phyloP scores from a whole-genome alignment of 148 eudicot species.

The Amaranthus hypochondriacus region DNA sequence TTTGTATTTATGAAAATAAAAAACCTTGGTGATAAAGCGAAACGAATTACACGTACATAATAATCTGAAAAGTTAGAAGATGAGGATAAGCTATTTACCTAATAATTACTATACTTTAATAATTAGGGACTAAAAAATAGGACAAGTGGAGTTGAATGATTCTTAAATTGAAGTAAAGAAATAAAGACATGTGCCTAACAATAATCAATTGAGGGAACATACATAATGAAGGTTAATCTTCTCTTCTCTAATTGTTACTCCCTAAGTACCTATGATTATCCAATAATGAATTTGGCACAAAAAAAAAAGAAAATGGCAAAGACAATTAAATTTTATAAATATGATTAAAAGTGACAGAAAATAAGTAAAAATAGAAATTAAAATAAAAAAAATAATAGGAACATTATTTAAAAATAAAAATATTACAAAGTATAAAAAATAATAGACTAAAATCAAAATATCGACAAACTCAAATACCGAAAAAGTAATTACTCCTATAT shows the following conservation, averaged over 20 bases:
- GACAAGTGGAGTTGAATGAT: not conserved
- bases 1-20: not conserved
- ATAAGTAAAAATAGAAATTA: no score
- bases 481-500: not conserved
- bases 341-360: no score
- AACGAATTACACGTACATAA: not conserved
- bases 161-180: not conserved
- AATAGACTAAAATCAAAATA: no score
- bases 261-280: not conserved
- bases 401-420: no score
- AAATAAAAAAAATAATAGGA: no score
- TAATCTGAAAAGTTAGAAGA: not conserved
- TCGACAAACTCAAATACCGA: no score
- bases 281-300: no score
- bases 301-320: no score
- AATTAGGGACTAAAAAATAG: not conserved
- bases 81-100: conserved; percentile 5
- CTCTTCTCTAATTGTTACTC: not conserved
- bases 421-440: no score
- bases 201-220: not conserved
- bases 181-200: conserved; percentile 17
- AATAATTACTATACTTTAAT: not conserved
- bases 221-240: not conserved
- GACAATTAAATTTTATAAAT: no score
- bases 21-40: not conserved